phyloP scores from a whole-genome alignment of 148 eudicot genomes.

The Fallopia convolvulus region DNA sequence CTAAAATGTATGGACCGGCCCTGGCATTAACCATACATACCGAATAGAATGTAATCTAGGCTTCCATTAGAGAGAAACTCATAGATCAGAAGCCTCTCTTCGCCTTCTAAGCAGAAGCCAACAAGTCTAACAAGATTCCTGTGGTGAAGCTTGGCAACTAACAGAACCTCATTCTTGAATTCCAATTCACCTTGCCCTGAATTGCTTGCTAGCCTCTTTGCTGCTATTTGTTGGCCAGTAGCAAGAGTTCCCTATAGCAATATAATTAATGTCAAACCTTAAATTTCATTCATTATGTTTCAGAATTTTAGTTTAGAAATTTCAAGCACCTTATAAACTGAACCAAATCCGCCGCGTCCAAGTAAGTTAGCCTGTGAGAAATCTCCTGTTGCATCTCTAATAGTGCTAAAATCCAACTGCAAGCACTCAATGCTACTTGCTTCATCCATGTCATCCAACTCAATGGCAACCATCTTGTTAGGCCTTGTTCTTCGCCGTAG shows the following conservation, averaged over 20 bases:
- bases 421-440: no score
- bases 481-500: no score
- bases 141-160: background rate
- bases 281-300: background rate
- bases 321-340: no score
- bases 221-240: constrained; percentile 7
- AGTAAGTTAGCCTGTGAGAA: no score
- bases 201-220: background rate
- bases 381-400: no score
- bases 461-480: no score
- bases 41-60: constrained; percentile 2
- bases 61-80: constrained; percentile 5
- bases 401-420: no score
- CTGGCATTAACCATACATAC: background rate
- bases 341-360: no score
- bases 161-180: constrained; percentile 2
- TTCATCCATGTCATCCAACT: no score
- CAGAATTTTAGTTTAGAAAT: background rate
- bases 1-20: no score
- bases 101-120: background rate
- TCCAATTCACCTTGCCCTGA: background rate
- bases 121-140: background rate
- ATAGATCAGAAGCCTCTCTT: background rate
- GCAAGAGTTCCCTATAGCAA: background rate
- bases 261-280: background rate